Evolutionary conservation across 2,329 filamentous ascomycete species (phyloP).

Genomic region (Thermothelomyces thermophilus): DNA sequence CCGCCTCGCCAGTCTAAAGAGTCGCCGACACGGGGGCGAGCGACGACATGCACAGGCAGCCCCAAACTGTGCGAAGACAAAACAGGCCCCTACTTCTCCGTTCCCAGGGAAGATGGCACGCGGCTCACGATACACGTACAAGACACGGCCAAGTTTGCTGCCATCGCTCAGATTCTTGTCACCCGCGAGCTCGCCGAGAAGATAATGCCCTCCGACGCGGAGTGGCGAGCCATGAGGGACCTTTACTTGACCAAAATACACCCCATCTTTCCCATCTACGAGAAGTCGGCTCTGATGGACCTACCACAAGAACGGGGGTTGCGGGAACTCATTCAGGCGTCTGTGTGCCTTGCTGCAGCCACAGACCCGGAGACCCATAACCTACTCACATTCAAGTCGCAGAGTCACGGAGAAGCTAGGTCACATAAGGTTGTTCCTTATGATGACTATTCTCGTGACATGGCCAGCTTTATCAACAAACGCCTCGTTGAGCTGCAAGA

Average conservation of each 20-base stretch:
- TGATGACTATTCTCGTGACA: slow-evolving; percentile 16
- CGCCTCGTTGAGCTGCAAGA: slow-evolving; percentile 14
- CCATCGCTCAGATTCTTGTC: slow-evolving; percentile 11
- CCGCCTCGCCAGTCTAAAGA: slow-evolving; percentile 1
- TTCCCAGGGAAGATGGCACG: slow-evolving; percentile 11
- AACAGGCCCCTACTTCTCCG: slow-evolving; percentile 7
- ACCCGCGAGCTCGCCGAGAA: slow-evolving; percentile 16
- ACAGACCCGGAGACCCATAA: slow-evolving; percentile 15
- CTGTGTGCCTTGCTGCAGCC: slow-evolving; percentile 22
- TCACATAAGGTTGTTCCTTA: slow-evolving; percentile 4
- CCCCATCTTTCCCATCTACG: slow-evolving; percentile 25
- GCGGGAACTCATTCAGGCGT: slow-evolving; percentile 18
- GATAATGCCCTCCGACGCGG: slow-evolving; percentile 17
- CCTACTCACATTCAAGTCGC: slow-evolving; percentile 15
- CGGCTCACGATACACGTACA: slow-evolving; percentile 12
- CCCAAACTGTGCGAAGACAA: background rate
- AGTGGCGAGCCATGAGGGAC: slow-evolving; percentile 17
- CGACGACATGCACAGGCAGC: background rate
- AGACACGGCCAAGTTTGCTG: slow-evolving; percentile 14
- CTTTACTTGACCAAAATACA: slow-evolving; percentile 22
- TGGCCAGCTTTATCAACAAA: slow-evolving; percentile 22
- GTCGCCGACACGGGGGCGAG: background rate
- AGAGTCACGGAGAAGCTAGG: background rate
- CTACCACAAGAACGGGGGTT: slow-evolving; percentile 11
- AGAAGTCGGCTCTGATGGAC: slow-evolving; percentile 11